Percentiles rank a stretch among this genome's conserved stretches.
Conservation (phyloP, 2,329 filamentous ascomycete species). For the Colletotrichum truncatum region DNA sequence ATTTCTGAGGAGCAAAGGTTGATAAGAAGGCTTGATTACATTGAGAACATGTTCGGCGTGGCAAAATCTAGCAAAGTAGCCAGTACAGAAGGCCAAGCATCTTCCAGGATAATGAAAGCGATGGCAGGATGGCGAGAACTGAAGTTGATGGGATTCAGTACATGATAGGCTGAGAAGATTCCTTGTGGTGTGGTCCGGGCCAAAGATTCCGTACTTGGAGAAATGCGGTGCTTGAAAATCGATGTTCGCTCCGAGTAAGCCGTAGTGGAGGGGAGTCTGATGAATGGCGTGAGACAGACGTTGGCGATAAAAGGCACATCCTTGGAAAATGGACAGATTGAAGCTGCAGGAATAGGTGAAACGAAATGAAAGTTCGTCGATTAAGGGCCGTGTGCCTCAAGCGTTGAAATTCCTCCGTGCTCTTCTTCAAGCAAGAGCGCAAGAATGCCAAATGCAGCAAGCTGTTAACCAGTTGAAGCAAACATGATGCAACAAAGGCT, state of each 20-base stretch:
- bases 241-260: slow-evolving; percentile 7
- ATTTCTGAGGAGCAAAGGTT: too few species aligned
- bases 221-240: neutral
- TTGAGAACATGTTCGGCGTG: too few species aligned
- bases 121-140: neutral
- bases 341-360: slow-evolving; percentile 20
- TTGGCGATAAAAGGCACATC: neutral
- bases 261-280: slow-evolving; percentile 2
- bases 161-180: neutral
- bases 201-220: neutral
- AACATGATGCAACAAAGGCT: slow-evolving; percentile 10
- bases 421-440: slow-evolving; percentile 6
- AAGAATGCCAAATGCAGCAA: neutral
- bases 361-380: slow-evolving; percentile 22
- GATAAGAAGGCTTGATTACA: too few species aligned
- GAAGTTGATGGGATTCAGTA: neutral
- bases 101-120: neutral
- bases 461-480: slow-evolving; percentile 10
- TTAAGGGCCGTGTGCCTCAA: slow-evolving; percentile 20
- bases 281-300: neutral
- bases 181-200: slow-evolving; percentile 11
- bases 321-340: neutral
- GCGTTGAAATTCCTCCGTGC: slow-evolving; percentile 22
- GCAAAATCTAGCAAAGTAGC: neutral
- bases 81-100: neutral